These are phyloP conservation scores for Kingdonia uniflora DNA, from an alignment of 164 flowering plant genomes.

Conservation along the genomic window DNA sequence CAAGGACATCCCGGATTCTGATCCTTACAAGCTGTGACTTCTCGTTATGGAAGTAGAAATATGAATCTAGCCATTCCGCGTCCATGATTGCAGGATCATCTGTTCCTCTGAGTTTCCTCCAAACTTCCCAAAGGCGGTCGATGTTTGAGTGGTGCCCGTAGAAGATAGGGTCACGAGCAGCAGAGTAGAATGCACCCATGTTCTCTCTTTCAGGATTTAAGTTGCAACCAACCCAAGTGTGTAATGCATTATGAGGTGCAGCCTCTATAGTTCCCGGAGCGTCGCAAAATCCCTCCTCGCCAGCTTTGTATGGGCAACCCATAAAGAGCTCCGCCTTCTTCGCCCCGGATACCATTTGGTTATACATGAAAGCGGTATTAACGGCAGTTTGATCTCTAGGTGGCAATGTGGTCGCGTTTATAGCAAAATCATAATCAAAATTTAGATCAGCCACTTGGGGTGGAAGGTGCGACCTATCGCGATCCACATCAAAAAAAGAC, in stretches of 20 bases:
- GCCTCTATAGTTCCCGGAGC: constrained; percentile 21
- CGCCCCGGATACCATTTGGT: constrained; percentile 25
- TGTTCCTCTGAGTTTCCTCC: constrained; percentile 9
- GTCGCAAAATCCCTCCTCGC: constrained; percentile 15
- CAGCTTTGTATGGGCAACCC: constrained; percentile 15
- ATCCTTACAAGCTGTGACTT: constrained; percentile 14
- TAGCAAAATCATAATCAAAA: constrained; percentile 8
- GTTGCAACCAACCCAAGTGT: constrained; percentile 18
- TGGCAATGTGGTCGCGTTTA: constrained; percentile 6
- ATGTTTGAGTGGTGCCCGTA: constrained; percentile 22
- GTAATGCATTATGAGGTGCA: constrained; percentile 22
- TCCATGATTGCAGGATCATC: constrained; percentile 9
- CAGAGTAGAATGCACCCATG: constrained; percentile 20
- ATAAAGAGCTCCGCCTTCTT: constrained; percentile 22
- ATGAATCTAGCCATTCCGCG: constrained; percentile 18
- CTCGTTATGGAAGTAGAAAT: constrained; percentile 21
- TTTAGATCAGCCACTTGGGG: constrained; percentile 11
- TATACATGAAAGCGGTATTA: constrained; percentile 18
- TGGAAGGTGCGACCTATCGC: constrained; percentile 11
- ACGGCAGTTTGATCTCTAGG: constrained; percentile 7
- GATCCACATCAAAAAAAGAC: constrained; percentile 7
- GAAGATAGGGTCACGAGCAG: constrained; percentile 22
- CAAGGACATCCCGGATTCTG: constrained; percentile 14
- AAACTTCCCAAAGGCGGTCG: constrained; percentile 20
- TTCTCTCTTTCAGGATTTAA: constrained; percentile 17